Conservation (phyloP, 192 early-diverging fungal species). For the Allomyces javanicus region DNA sequence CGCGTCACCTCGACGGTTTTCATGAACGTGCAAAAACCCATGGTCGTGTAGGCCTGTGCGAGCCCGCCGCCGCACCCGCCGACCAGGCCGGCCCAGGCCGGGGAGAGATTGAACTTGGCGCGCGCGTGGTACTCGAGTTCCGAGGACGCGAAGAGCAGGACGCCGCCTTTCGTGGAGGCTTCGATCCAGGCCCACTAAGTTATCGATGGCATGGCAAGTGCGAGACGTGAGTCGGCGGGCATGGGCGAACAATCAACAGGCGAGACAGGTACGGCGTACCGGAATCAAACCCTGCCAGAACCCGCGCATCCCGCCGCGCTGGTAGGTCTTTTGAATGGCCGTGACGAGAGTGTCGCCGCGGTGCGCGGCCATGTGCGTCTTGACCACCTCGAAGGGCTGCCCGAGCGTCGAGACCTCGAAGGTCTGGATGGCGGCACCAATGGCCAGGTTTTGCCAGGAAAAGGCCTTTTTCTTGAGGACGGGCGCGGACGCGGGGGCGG, state of each 20-base stretch:
- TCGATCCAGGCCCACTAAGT: constrained; percentile 54
- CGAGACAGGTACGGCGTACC: too few species aligned
- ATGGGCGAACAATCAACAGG: too few species aligned
- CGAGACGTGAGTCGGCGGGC: background rate
- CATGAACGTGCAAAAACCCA: constrained; percentile 99
- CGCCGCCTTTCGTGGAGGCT: constrained; percentile 57
- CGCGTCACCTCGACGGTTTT: constrained; percentile 97
- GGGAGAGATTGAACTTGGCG: constrained; percentile 13
- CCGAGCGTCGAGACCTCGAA: constrained; percentile 85
- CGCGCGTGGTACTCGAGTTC: constrained; percentile 48
- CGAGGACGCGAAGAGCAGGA: constrained; percentile 50
- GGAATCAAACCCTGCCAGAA: constrained; percentile 90
- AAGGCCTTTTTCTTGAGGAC: constrained; percentile 61
- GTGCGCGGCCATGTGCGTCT: constrained; percentile 86
- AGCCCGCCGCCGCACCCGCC: constrained; percentile 91
- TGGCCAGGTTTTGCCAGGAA: constrained; percentile 62
- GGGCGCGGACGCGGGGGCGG: background rate
- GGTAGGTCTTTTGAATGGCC: constrained; percentile 54
- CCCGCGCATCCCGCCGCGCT: constrained; percentile 68
- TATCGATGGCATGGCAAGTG: background rate
- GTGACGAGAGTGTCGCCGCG: constrained; percentile 56
- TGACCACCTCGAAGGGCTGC: constrained; percentile 90
- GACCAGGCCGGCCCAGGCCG: constrained; percentile 52
- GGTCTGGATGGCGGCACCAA: constrained; percentile 73
- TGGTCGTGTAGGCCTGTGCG: constrained; percentile 91